Base-by-base conservation (phyloP, 305 asterid genomes). In the Stenogyne calaminthoides region DNA sequence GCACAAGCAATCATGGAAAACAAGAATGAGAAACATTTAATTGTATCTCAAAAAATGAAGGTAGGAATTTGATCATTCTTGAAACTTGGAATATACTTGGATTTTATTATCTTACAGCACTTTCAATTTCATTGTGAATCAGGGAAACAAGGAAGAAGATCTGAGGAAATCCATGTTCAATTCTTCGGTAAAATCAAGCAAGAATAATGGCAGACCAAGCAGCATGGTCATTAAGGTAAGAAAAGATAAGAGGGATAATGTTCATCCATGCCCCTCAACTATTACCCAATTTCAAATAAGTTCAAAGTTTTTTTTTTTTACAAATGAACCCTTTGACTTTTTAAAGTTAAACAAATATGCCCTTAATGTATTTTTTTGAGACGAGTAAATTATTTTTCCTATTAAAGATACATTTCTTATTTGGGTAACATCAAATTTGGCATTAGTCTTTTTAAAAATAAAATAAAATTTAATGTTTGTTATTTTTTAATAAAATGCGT, bases 161-260 rank as follows among this genome's bases (percentile, higher is more conserved):
- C 29, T 80, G 82, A 80, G 85, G 67, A 83, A 72, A 74, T 67
- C 85, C 16, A 25, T 84, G 27, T 72, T 80, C 74, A 47, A 58
- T 20, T 40, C 77, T 9, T 60, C 70, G 22, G 58, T 71, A 27
- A 80, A 84, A 54, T 65, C 84, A 52, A 51, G 83, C 44, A 72
- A 71, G 18, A 77, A 84, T 67, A 80, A 70, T 51, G 86, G 76
- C 62, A 82, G 88, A 65, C 88, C 91, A 16, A 86, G 79, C 84
- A 86, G 91, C 80, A 69, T 86, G 91, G 81, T 86, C 34, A 40
- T 86, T 75, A 78, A 84, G 87, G 91, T 82, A 72, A 49, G 64
- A 56, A 6, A 54, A 39, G 1, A 2, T 11, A 5, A n/a, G 7
- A 32, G 36, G 36, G 36, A 32, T 32, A 32, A 32, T 32, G 36